A percentile compares a stretch with the other conserved stretches of the same genome.
Evolutionary conservation across 108 stramenopile genomes (phyloP).

Genomic region (Bacterosira constricta): DNA sequence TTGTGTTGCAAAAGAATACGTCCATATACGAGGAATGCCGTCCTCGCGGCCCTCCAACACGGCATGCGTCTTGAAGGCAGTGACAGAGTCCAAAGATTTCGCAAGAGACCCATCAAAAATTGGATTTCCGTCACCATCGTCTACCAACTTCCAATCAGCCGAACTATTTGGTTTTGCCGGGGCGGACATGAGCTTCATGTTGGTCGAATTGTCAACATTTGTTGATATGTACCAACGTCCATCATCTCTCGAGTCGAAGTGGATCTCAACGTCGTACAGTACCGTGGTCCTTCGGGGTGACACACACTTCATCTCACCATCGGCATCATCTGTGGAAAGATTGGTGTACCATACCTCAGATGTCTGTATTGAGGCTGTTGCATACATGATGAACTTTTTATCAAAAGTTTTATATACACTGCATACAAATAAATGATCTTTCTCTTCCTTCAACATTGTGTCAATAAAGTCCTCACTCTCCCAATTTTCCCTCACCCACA

Average conservation of each 20-base stretch:
- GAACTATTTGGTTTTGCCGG: conserved; percentile 48
- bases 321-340: conserved; percentile 36
- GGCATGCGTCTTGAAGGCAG: conserved; percentile 54
- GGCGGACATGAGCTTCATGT: conserved; percentile 67
- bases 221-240: conserved; percentile 65
- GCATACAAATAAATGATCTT: conserved; percentile 65
- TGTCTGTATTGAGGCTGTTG: conserved; percentile 70
- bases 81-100: conserved; percentile 46
- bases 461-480: conserved; percentile 32
- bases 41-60: conserved; percentile 58
- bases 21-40: conserved; percentile 68
- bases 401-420: conserved; percentile 54
- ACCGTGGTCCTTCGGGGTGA: conserved; percentile 59
- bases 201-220: conserved; percentile 64
- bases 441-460: conserved; percentile 76
- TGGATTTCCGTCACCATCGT: conserved; percentile 14
- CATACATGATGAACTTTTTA: conserved; percentile 59
- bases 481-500: conserved; percentile 54
- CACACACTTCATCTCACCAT: conserved; percentile 59
- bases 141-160: conserved; percentile 52
- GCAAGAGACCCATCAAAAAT: conserved; percentile 61
- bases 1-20: conserved; percentile 30
- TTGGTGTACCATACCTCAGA: conserved; percentile 65
- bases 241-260: conserved; percentile 46
- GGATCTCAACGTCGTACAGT: conserved; percentile 67